phyloP scores from a whole-genome alignment of 768 basidiomycete species.

The Kockovaella imperatae region DNA sequence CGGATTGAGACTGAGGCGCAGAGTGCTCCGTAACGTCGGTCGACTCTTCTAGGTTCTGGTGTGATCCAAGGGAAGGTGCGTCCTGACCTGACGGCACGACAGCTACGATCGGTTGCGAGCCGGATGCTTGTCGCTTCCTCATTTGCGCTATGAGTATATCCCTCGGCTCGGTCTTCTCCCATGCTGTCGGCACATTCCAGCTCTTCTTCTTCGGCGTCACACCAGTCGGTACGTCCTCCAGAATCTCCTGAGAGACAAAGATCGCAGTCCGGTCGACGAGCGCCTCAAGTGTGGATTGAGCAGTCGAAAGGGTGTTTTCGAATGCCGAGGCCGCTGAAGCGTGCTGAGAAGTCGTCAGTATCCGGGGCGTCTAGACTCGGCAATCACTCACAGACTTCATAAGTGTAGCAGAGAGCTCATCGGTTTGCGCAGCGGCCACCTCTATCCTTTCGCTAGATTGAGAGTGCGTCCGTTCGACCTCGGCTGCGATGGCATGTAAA shows the following conservation, averaged over 20 bases:
- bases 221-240: conserved; percentile 40
- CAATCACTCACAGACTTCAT: conserved; percentile 4
- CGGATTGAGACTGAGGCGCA: too few species aligned
- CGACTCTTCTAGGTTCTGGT: too few species aligned
- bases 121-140: too few species aligned
- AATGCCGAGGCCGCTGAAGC: conserved; percentile 18
- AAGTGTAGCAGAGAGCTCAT: not conserved
- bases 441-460: not conserved
- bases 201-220: conserved; percentile 37
- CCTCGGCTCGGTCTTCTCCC: conserved; percentile 36
- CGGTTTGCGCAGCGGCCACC: not conserved
- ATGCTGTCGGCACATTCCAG: conserved; percentile 31
- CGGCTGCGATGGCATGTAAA: too few species aligned
- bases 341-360: conserved; percentile 18
- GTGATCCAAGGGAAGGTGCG: too few species aligned
- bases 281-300: conserved; percentile 13
- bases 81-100: too few species aligned
- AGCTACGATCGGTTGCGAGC: too few species aligned
- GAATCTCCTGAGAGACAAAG: conserved; percentile 35
- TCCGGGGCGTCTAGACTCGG: too few species aligned
- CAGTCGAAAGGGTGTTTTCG: conserved; percentile 5
- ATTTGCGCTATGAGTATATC: conserved; percentile 12
- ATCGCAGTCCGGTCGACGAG: conserved; percentile 16
- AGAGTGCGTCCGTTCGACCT: too few species aligned
- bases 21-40: too few species aligned